Base-by-base conservation (phyloP, 2,329 filamentous ascomycete species). In the Aquanectria penicillioides region DNA sequence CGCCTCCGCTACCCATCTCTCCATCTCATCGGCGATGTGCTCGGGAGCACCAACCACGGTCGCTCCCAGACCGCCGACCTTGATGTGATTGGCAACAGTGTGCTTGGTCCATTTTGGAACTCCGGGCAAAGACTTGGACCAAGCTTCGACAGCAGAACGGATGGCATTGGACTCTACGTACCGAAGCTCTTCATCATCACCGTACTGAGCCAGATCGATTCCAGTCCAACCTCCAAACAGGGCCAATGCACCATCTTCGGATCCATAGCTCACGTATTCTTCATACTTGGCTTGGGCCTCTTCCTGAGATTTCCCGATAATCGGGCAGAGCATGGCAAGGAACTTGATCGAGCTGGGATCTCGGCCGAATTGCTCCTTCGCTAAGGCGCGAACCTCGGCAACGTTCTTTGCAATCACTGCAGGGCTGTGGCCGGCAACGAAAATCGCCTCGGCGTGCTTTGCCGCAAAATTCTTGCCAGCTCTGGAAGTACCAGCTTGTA, bases 201-300 rank as follows among this genome's bases (percentile, higher is more conserved):
- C 82, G 63, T 89, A 89, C 37, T 81, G 75, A 6, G 80, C 77
- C 20, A 90, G 74, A 69, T 90, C 85, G 41, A 89, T 87, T 0
- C 87, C 87, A 0, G 87, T 89, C 86, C 86, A 89, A 0, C 87
- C 87, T 3, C 87, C 86, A 63, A 90, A 90, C 3, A 90, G 72
- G 0, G 87, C 86, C 44, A 89, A 70, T 0, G 86, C 87, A 5
- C 87, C 88, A 56, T 89, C 87, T 36, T 83, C 79, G 2, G 83
- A 83, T 0, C 84, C 87, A 63, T 88, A 82, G 43, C 78, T 80
- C 1, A 83, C 75, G 41, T 83, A 83, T 18, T 87, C 82, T 3
- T 77, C 67, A 57, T 86, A 86, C 57, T 72, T 75, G 3, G 64
- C 67, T 12, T 82, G 73, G 0, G 88, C 87, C 64, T 87, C 85